These are phyloP conservation scores for Circinella umbellata DNA, from an alignment of 371 early-diverging fungal genomes.

Conservation along the genomic window DNA sequence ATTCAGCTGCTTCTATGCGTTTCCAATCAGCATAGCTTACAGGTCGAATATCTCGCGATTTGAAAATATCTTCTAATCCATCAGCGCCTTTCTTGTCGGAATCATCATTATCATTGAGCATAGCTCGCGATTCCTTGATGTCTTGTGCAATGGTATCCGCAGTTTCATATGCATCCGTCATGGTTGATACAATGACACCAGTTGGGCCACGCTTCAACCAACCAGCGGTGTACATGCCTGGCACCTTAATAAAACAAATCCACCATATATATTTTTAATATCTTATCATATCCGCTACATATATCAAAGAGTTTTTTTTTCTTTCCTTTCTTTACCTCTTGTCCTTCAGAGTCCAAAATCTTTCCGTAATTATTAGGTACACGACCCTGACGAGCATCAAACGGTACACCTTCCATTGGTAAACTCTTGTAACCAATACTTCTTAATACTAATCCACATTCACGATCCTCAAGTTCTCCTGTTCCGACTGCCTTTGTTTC, in stretches of 20 bases:
- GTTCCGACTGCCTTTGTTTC: slow-evolving; percentile 63
- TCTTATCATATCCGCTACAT: neutral
- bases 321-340: slow-evolving; percentile 34
- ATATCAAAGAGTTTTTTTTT: neutral
- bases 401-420: slow-evolving; percentile 77
- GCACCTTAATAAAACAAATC: slow-evolving; percentile 35
- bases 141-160: slow-evolving; percentile 78
- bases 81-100: slow-evolving; percentile 31
- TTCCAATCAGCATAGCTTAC: slow-evolving; percentile 84
- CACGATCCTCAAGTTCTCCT: slow-evolving; percentile 52
- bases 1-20: slow-evolving; percentile 78
- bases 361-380: slow-evolving; percentile 85
- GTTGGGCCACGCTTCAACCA: slow-evolving; percentile 96
- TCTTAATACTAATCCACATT: slow-evolving; percentile 72
- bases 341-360: slow-evolving; percentile 58
- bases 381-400: slow-evolving; percentile 68
- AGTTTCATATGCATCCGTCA: slow-evolving; percentile 93
- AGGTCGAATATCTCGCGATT: slow-evolving; percentile 38
- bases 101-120: slow-evolving; percentile 20
- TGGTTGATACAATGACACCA: slow-evolving; percentile 95
- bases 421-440: slow-evolving; percentile 90
- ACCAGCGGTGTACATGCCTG: slow-evolving; percentile 85
- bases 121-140: slow-evolving; percentile 36
- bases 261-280: neutral
- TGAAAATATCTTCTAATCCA: slow-evolving; percentile 33